Conservation (phyloP, 2,329 filamentous ascomycete genomes). For the Malbranchea cinnamomea region DNA sequence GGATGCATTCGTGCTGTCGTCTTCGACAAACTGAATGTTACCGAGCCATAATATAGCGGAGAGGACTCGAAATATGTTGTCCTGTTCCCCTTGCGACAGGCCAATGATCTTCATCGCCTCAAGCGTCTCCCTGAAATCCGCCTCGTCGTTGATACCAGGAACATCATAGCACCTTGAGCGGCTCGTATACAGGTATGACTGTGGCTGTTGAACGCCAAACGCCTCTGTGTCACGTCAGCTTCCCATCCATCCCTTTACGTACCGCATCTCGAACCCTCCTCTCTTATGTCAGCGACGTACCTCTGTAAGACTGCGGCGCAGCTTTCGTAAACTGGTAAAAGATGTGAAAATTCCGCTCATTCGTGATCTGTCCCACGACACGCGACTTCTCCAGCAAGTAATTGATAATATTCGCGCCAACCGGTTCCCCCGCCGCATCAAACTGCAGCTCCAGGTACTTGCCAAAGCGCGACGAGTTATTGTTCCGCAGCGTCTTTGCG, state of each 20-base stretch:
- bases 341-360: slow-evolving; percentile 98
- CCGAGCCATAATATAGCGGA: slow-evolving; percentile 86
- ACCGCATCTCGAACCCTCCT: too few relatives aligned
- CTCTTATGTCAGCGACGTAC: too few relatives aligned
- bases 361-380: slow-evolving; percentile 85
- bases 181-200: slow-evolving; percentile 88
- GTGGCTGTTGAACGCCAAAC: slow-evolving; percentile 83
- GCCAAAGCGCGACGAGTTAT: slow-evolving; percentile 96
- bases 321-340: slow-evolving; percentile 99
- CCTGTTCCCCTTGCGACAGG: slow-evolving; percentile 72
- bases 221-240: slow-evolving; percentile 35
- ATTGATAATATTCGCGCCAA: slow-evolving; percentile 95
- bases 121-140: slow-evolving; percentile 78
- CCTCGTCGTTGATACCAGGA: slow-evolving; percentile 78
- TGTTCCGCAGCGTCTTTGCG: slow-evolving; percentile 93
- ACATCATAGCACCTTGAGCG: slow-evolving; percentile 91
- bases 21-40: slow-evolving; percentile 81
- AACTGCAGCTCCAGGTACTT: slow-evolving; percentile 98
- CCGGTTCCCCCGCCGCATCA: slow-evolving; percentile 76
- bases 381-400: slow-evolving; percentile 91
- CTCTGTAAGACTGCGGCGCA: slow-evolving; percentile 68
- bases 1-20: slow-evolving; percentile 74
- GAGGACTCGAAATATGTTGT: slow-evolving; percentile 92
- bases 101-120: slow-evolving; percentile 94
- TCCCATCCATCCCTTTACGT: slow-evolving; percentile 5